Evolutionary conservation across 352 stramenopile species (phyloP).

Genomic region (Globisporangium rhizosaccharum): DNA sequence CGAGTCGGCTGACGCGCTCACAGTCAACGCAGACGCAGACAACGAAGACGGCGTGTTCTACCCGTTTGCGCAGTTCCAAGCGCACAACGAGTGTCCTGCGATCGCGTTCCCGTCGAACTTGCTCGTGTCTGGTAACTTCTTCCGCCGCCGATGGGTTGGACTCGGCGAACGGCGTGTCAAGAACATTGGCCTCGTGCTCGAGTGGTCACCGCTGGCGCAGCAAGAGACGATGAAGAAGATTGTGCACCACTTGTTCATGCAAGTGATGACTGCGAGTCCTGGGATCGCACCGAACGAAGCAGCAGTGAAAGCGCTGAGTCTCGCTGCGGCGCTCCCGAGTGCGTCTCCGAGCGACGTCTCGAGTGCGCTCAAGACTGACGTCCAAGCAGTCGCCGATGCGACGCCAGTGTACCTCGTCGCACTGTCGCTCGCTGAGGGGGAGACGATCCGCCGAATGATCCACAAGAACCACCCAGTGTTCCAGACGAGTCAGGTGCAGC

Average conservation of each 20-base stretch:
- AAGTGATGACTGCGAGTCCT: conserved; percentile 28
- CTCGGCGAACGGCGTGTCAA: conserved; percentile 84
- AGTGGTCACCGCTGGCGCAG: conserved; percentile 76
- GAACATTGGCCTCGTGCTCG: conserved; percentile 84
- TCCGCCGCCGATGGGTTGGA: conserved; percentile 82
- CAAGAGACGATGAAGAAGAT: conserved; percentile 71
- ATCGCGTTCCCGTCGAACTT: conserved; percentile 67
- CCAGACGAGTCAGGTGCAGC: conserved; percentile 53
- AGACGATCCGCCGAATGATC: conserved; percentile 95
- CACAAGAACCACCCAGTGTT: conserved; percentile 86
- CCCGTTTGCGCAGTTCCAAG: conserved; percentile 66
- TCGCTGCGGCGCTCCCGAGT: conserved; percentile 19
- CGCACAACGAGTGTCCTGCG: conserved; percentile 61
- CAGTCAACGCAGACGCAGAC: neutral
- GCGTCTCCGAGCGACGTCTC: conserved; percentile 19
- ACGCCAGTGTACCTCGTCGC: conserved; percentile 89
- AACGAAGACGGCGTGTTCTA: conserved; percentile 69
- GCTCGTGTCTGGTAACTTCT: conserved; percentile 88
- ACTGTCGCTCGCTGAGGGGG: conserved; percentile 95
- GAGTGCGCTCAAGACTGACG: conserved; percentile 33
- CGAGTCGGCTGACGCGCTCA: conserved; percentile 3
- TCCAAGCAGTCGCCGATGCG: conserved; percentile 24
- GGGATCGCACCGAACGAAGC: conserved; percentile 63
- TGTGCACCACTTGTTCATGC: conserved; percentile 60
- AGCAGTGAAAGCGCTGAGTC: conserved; percentile 44